Base-by-base conservation (phyloP, 176 grass and related monocot genomes). In the Triticum timopheevii region DNA sequence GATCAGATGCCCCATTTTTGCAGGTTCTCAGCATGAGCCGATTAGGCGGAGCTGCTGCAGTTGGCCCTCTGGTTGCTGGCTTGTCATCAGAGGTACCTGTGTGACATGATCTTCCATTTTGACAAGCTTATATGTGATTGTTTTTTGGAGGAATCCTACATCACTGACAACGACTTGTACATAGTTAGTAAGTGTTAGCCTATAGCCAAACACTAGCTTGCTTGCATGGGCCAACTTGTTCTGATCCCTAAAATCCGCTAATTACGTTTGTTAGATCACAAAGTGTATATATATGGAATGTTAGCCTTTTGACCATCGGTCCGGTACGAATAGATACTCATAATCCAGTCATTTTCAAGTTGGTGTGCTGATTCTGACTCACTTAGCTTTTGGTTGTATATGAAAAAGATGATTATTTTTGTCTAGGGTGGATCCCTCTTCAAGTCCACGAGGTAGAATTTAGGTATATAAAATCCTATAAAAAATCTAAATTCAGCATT, bases 11-110 rank as follows among this genome's bases (percentile, higher is more conserved):
- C 23, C 42, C 8, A 44, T 30, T 20, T 10, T 40, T 77, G 82
- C 88, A 98, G 96, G 93, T 98, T 86, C 87, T 98, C 50, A 98
- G 96, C 83, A 95, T 95, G 93, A 98, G 96, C 80, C 83, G 96
- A 85, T 84, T 98, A 58, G 96, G 96, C 3, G 96, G 92, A 85
- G 96, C 96, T 68, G 88, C 93, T 16, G 93, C 91, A 23, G 84
- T 94, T n/a, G 79, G 84, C 25, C 93, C 96, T 73, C 86, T 94
- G 36, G 86, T 91, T 81, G 90, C 90, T 52, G 90, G 89, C 81
- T 88, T 91, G 86, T 84, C 90, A 52, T 88, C 96, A 42, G 92
- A 98, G 93, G 93, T 98, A 98, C 25, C 54, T 88, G 44, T 82
- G 4, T 52, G 69, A 87, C 80, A 84, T 39, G 47, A 67, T 50